Evolutionary conservation across 495 filamentous ascomycete genomes (phyloP).

Genomic region (Lentithecium fluviatile): DNA sequence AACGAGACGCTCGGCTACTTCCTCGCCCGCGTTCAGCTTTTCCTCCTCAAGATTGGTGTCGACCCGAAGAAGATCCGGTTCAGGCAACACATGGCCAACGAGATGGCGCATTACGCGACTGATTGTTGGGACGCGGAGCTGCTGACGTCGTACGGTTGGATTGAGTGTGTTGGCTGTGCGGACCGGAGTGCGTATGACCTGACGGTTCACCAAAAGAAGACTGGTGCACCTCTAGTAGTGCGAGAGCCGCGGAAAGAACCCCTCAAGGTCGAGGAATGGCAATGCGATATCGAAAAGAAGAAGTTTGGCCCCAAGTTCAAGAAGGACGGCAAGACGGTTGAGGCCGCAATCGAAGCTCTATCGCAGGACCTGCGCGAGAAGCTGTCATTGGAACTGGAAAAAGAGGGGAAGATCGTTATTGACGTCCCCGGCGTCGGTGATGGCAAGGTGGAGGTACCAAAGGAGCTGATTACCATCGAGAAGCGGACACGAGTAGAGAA

Average conservation of each 20-base stretch:
- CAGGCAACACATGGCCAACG: constrained; percentile 79
- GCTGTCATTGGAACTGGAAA: constrained; percentile 62
- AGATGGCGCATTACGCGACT: constrained; percentile 81
- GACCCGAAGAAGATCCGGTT: constrained; percentile 74
- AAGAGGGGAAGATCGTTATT: constrained; percentile 65
- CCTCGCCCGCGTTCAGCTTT: constrained; percentile 72
- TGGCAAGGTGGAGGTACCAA: constrained; percentile 68
- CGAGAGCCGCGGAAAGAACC: constrained; percentile 67
- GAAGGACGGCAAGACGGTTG: constrained; percentile 74
- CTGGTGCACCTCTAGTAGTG: constrained; percentile 71
- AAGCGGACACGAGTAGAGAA: constrained; percentile 68
- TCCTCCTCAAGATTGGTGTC: constrained; percentile 68
- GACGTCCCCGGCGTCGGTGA: constrained; percentile 62
- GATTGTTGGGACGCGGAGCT: constrained; percentile 88
- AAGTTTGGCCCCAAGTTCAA: constrained; percentile 78
- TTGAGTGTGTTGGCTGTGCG: constrained; percentile 83
- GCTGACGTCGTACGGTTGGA: constrained; percentile 76
- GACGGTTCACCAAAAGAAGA: constrained; percentile 75
- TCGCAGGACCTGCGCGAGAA: constrained; percentile 70
- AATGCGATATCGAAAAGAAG: constrained; percentile 77
- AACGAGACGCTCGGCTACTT: constrained; percentile 91
- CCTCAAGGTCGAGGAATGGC: constrained; percentile 67
- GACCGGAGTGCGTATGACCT: constrained; percentile 80
- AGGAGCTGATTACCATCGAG: constrained; percentile 69
- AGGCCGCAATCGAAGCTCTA: constrained; percentile 65